Conservation (phyloP, 2,329 filamentous ascomycete genomes). For the Fusarium coicis region DNA sequence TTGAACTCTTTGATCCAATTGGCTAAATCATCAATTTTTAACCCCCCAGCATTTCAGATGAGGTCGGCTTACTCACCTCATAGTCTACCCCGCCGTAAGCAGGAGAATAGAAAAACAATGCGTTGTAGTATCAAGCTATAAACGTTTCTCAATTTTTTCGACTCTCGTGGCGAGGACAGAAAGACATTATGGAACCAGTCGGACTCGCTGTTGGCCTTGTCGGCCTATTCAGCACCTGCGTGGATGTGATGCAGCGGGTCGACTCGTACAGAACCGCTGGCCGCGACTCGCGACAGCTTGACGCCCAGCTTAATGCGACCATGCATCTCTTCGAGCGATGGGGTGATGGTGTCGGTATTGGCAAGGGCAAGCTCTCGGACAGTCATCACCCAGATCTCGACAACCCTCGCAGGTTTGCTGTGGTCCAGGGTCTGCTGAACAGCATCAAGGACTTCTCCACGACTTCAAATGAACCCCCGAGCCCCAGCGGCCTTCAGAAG, state of each 20-base stretch:
- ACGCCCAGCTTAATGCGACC: background rate
- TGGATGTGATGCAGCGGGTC: background rate
- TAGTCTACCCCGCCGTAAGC: too few relatives aligned
- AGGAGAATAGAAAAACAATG: too few relatives aligned
- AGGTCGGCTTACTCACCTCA: too few relatives aligned
- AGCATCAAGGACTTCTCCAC: background rate
- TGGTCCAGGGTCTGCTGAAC: rapidly evolving
- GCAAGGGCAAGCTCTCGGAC: background rate
- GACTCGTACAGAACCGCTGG: background rate
- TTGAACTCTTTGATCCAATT: too few relatives aligned
- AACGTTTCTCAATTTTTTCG: too few relatives aligned
- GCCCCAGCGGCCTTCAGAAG: background rate
- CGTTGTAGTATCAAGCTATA: too few relatives aligned
- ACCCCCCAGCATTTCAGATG: too few relatives aligned
- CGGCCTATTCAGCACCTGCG: background rate
- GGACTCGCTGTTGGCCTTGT: background rate
- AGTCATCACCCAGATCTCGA: background rate
- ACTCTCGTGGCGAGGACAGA: too few relatives aligned
- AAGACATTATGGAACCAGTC: background rate
- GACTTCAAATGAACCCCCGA: rapidly evolving
- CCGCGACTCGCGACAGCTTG: background rate
- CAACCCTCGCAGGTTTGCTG: rapidly evolving
- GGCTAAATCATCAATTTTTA: too few relatives aligned
- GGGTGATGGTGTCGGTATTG: background rate
- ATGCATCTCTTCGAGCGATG: background rate